phyloP scores from a whole-genome alignment of 306 rosid species.

The Glycine latifolia region DNA sequence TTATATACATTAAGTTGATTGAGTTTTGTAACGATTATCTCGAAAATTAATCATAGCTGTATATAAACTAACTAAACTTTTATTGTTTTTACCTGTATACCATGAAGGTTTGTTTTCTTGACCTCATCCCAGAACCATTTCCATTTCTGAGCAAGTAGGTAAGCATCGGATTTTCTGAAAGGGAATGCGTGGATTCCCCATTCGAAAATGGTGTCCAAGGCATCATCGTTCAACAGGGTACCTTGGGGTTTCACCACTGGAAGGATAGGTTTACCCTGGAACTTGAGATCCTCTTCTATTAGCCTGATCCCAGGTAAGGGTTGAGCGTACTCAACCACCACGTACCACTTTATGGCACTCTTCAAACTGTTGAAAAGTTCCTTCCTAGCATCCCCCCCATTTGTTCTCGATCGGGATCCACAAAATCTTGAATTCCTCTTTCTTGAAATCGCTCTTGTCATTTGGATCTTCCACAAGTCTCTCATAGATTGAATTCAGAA shows the following conservation, averaged over 20 bases:
- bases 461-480: slow-evolving; percentile 27
- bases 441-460: slow-evolving; percentile 9
- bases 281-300: slow-evolving; percentile 22
- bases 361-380: background rate
- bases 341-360: slow-evolving; percentile 11
- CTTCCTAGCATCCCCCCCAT: background rate
- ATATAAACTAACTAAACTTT: too few relatives aligned
- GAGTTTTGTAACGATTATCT: too few relatives aligned
- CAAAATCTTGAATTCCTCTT: slow-evolving; percentile 40
- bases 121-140: slow-evolving; percentile 44
- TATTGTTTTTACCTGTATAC: background rate
- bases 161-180: slow-evolving; percentile 17
- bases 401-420: slow-evolving; percentile 27
- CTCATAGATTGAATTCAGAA: slow-evolving; percentile 7
- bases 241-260: slow-evolving; percentile 32
- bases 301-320: background rate
- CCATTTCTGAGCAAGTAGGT: slow-evolving; percentile 15
- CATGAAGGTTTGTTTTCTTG: background rate
- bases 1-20: too few relatives aligned
- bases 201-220: slow-evolving; percentile 34
- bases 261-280: slow-evolving; percentile 3
- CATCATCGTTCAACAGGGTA: background rate
- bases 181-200: slow-evolving; percentile 41
- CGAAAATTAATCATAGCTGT: too few relatives aligned
- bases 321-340: background rate